Base-by-base conservation (phyloP, 1,284 basidiomycete genomes). In the Puccinia brachypodii region DNA sequence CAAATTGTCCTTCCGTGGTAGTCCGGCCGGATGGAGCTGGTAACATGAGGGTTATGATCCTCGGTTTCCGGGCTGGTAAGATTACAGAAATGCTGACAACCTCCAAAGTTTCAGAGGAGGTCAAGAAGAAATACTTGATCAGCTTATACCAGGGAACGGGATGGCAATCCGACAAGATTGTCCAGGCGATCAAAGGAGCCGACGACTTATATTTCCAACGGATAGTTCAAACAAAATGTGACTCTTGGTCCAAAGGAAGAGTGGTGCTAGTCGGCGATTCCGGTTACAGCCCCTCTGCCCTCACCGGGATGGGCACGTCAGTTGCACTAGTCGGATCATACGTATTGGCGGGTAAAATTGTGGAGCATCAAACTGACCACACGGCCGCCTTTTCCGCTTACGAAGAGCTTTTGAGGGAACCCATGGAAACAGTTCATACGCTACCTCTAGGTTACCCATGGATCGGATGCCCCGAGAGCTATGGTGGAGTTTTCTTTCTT, bases 221-320 rank as follows among this genome's bases (percentile, higher is more conserved):
- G 0, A 50, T 83, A n/a, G 68, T 74, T 31, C 84, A 85, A 64
- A 82, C 84, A 53, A 82, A 81, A n/a, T 82, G 83, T 72, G 3
- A n/a, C 0, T 79, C 76, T 25, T 85, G 84, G 84, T 68, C 64
- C 64, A 76, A 50, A 3, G 79, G 82, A 38, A 64, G 84, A 19
- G 82, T 85, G 33, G 83, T 84, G 31, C 83, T 83, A 25, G 14
- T 85, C 3, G 84, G 84, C 3, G 84, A 85, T 42, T 62, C 83
- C 13, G 84, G 83, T 0, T 84, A 84, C 62, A 77, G 82, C 0
- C 84, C 84, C 2, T 84, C 84, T 1, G 82, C 84, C 2, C 69
- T 84, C 19, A 83, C 83, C 13, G 83, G 83, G 22, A 84, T 83
- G 83, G 84, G 84, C 22, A 83, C 74, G 33, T 40, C 56, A 42